These are phyloP conservation scores for Kazachstania psychrophila DNA, from an alignment of 805 yeast genomes.

Conservation along the genomic window DNA sequence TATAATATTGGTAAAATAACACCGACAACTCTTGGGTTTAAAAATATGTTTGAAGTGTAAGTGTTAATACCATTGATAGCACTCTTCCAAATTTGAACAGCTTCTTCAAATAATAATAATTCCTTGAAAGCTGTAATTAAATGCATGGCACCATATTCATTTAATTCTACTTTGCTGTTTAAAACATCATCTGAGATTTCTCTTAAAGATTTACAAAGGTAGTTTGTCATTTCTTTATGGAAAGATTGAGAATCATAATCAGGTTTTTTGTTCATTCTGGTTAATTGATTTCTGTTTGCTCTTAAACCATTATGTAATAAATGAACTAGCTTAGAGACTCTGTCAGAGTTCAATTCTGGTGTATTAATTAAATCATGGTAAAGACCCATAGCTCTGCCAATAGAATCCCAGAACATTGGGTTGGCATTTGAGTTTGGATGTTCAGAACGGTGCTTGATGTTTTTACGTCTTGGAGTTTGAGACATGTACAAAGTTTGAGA, in stretches of 20 bases:
- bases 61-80: slow-evolving; percentile 24
- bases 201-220: slow-evolving; percentile 42
- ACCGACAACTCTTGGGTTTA: slow-evolving; percentile 59
- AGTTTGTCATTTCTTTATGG: slow-evolving; percentile 43
- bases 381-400: slow-evolving; percentile 41
- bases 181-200: slow-evolving; percentile 44
- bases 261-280: slow-evolving; percentile 48
- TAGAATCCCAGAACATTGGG: slow-evolving; percentile 44
- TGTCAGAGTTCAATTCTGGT: slow-evolving; percentile 38
- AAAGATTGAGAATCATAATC: slow-evolving; percentile 53
- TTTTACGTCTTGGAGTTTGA: slow-evolving; percentile 28
- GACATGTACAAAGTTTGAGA: slow-evolving; percentile 30
- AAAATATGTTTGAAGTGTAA: slow-evolving; percentile 34
- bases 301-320: slow-evolving; percentile 47
- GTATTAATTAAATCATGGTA: slow-evolving; percentile 40
- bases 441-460: slow-evolving; percentile 22
- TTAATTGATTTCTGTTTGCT: slow-evolving; percentile 45
- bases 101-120: slow-evolving; percentile 50
- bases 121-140: slow-evolving; percentile 52
- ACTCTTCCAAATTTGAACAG: slow-evolving; percentile 60
- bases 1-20: slow-evolving; percentile 58
- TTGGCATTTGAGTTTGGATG: slow-evolving; percentile 36
- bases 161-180: slow-evolving; percentile 35
- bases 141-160: slow-evolving; percentile 49
- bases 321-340: slow-evolving; percentile 43